Conservation (phyloP, 1,284 basidiomycete species). For the Ceraceosorus guamensis region DNA sequence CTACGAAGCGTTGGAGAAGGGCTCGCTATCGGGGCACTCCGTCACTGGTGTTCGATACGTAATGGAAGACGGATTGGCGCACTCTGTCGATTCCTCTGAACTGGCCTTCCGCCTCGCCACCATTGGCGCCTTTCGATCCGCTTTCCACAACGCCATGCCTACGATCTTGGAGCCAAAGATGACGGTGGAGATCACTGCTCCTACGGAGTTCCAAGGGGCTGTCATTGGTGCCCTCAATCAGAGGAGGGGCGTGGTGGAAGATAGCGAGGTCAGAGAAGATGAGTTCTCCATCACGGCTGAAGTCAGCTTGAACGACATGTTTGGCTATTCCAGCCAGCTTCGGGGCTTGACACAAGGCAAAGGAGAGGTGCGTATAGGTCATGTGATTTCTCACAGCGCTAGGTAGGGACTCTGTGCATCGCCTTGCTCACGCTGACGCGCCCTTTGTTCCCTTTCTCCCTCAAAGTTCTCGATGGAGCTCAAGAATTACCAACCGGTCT, state of each 20-base stretch:
- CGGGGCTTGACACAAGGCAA: slow-evolving; percentile 77
- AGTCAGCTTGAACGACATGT: slow-evolving; percentile 97
- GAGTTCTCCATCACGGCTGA: slow-evolving; percentile 90
- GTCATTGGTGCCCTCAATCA: slow-evolving; percentile 94
- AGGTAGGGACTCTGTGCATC: not conserved
- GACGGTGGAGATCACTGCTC: slow-evolving; percentile 95
- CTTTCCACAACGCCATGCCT: slow-evolving; percentile 68
- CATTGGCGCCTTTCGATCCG: slow-evolving; percentile 87
- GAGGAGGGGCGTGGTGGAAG: slow-evolving; percentile 86
- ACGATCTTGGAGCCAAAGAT: slow-evolving; percentile 95
- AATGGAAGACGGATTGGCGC: slow-evolving; percentile 82
- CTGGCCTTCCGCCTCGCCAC: slow-evolving; percentile 86
- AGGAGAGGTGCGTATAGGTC: slow-evolving; percentile 27
- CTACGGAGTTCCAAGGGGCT: slow-evolving; percentile 90
- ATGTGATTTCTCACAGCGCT: too few relatives aligned
- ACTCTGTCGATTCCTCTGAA: slow-evolving; percentile 95
- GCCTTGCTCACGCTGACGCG: not conserved
- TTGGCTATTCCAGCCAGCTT: slow-evolving; percentile 63
- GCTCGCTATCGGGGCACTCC: slow-evolving; percentile 77
- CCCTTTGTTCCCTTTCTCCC: not conserved
- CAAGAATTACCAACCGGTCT: slow-evolving; percentile 70
- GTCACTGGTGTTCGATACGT: slow-evolving; percentile 82
- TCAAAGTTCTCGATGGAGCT: slow-evolving; percentile 91
- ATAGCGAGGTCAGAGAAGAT: slow-evolving; percentile 93
- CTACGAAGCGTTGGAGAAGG: slow-evolving; percentile 87